A percentile compares a stretch with the other conserved stretches of the same genome.
Evolutionary conservation across 768 basidiomycete genomes (phyloP).

Genomic region (Boletellus ananiceps): DNA sequence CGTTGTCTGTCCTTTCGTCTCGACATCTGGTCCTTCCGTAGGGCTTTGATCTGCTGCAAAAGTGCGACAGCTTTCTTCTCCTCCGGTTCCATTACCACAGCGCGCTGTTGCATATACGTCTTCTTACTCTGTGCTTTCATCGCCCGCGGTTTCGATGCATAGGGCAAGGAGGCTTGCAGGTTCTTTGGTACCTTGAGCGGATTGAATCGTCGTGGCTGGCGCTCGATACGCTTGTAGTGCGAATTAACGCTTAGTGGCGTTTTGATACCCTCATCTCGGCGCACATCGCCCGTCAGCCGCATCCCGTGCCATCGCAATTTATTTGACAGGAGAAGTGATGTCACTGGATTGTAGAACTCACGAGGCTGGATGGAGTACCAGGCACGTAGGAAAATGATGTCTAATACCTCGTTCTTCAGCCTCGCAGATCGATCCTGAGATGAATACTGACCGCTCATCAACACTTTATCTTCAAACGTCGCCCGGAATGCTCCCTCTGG

Average conservation of each 20-base stretch:
- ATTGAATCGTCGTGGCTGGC: conserved; percentile 83
- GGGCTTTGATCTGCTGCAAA: conserved; percentile 88
- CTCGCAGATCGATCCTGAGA: not conserved
- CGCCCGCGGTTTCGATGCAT: conserved; percentile 85
- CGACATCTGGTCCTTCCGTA: conserved; percentile 83
- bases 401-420: conserved; percentile 36
- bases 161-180: conserved; percentile 88
- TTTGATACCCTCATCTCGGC: conserved; percentile 79
- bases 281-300: conserved; percentile 91
- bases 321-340: conserved; percentile 79
- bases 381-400: conserved; percentile 91
- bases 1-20: conserved; percentile 82
- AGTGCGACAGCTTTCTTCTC: conserved; percentile 90
- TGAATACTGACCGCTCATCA: conserved; percentile 78
- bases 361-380: conserved; percentile 97
- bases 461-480: conserved; percentile 96
- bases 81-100: conserved; percentile 92
- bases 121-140: conserved; percentile 66
- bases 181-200: conserved; percentile 83
- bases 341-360: conserved; percentile 95
- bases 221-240: conserved; percentile 78
- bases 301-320: conserved; percentile 89
- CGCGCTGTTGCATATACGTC: conserved; percentile 93
- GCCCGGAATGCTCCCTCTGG: conserved; percentile 95
- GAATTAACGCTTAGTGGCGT: conserved; percentile 83